Evolutionary conservation across 768 basidiomycete genomes (phyloP).

Genomic region (Trametopsis cervina): DNA sequence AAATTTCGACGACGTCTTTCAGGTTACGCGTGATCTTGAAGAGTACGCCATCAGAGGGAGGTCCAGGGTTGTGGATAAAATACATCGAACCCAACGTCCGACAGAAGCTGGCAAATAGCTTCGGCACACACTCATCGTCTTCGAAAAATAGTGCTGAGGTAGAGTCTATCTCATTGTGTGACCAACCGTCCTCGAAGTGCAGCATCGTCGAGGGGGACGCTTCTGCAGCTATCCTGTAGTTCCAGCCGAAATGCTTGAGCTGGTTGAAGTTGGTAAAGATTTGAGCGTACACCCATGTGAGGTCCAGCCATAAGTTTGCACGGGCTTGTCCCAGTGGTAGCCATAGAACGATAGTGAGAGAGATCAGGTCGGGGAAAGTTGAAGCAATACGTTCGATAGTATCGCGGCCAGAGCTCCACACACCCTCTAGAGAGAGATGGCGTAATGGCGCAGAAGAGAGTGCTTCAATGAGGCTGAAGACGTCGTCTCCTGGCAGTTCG

Average conservation of each 20-base stretch:
- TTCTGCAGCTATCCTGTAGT: not conserved
- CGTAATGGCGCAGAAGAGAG: conserved; percentile 2
- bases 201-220: not conserved
- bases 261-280: not conserved
- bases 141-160: no score
- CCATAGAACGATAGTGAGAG: conserved; percentile 4
- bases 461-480: not conserved
- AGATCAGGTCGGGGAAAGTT: conserved; percentile 5
- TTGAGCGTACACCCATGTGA: conserved; percentile 8
- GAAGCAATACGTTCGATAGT: conserved; percentile 2
- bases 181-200: conserved; percentile 5
- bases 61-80: no score
- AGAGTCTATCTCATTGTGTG: no score
- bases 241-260: conserved; percentile 10
- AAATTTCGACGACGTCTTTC: no score
- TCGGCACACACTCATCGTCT: not conserved
- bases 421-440: conserved; percentile 4
- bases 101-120: not conserved
- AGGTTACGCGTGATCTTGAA: no score
- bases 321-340: not conserved
- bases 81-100: not conserved
- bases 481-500: not conserved
- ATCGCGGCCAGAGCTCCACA: not conserved
- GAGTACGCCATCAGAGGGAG: no score
- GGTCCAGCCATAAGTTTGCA: not conserved